Evolutionary conservation across 805 yeast species (phyloP).

Genomic region (Metschnikowia koreensis): DNA sequence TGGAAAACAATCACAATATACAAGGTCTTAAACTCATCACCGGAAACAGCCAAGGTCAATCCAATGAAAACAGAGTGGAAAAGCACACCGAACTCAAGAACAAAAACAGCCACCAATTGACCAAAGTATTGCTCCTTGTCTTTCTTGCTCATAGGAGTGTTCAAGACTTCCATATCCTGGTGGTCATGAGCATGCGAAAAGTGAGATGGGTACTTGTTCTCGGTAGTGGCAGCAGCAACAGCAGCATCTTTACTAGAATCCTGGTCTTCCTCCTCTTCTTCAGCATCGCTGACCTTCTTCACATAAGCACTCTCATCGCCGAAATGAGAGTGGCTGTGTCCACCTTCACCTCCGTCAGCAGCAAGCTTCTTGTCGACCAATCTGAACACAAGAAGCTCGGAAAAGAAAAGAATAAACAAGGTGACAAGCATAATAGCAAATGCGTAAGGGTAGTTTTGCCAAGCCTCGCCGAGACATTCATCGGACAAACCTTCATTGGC

Average conservation of each 20-base stretch:
- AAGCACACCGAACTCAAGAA: conserved; percentile 74
- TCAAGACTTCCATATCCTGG: conserved; percentile 44
- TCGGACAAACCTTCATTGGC: conserved; percentile 57
- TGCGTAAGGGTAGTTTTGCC: conserved; percentile 53
- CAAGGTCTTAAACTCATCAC: conserved; percentile 68
- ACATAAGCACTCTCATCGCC: conserved; percentile 41
- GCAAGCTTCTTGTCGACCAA: conserved; percentile 38
- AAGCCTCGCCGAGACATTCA: conserved; percentile 62
- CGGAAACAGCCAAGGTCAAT: conserved; percentile 71
- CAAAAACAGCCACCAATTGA: conserved; percentile 54
- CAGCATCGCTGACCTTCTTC: conserved; percentile 24
- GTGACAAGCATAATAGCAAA: conserved; percentile 53
- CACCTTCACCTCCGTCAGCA: conserved; percentile 21
- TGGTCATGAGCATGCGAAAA: conserved; percentile 42
- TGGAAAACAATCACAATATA: conserved; percentile 72
- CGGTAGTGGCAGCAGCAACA: too few relatives aligned
- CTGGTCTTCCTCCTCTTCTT: conserved; percentile 16
- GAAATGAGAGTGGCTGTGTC: conserved; percentile 54
- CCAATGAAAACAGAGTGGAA: conserved; percentile 86
- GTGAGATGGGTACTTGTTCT: conserved; percentile 37
- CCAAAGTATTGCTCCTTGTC: conserved; percentile 51
- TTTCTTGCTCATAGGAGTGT: conserved; percentile 33
- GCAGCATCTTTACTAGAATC: conserved; percentile 15
- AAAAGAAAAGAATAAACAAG: conserved; percentile 50
- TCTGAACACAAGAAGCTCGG: conserved; percentile 50